Base-by-base conservation (phyloP, 805 yeast genomes). In the Candida insectalens region DNA sequence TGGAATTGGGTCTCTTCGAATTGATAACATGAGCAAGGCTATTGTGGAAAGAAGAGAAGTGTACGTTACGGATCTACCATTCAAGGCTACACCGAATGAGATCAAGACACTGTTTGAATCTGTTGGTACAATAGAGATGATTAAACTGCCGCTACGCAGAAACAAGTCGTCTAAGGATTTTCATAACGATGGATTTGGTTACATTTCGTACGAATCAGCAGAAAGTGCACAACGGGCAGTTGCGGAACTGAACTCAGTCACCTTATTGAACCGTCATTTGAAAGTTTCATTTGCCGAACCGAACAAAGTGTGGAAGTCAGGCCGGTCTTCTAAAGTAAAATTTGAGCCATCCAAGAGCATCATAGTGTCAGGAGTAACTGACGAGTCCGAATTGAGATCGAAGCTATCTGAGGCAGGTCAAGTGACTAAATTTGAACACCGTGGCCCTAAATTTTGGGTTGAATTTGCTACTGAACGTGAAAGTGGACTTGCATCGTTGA, bases 121-220 rank as follows among this genome's bases (percentile, higher is more conserved):
- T 26, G 71, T 50, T 53, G 92, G 89, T 0, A 42, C 41, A 0
- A 61, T 83, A 12, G 80, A 75, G 35, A 56, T 53, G 25, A 50
- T 81, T 1, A 62, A 58, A 21, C 40, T 80, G 3, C 83, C 83
- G 2, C 37, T 66, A 30, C 36, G 30, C 9, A 36, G 30, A 6
- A 50, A 50, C 23, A 57, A 55, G 21, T 58, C 49, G 28, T 45
- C 47, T 4, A 52, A 55, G 6, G 58, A 51, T 19, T 46, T 51
- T 4, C 51, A 55, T 3, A 67, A 76, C 46, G 74, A 72, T 30
- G 88, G 89, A 0, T 77, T 67, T 50, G 94, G 79, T 0, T 81
- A 83, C 47, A 55, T 83, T 0, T 59, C 71, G 0, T 81, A 73
- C 43, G 37, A 46, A 2, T 48, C 53, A 3, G 27, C 29, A 6